These are phyloP conservation scores for Phytophthora pini DNA, from an alignment of 352 stramenopile genomes.

Conservation along the genomic window DNA sequence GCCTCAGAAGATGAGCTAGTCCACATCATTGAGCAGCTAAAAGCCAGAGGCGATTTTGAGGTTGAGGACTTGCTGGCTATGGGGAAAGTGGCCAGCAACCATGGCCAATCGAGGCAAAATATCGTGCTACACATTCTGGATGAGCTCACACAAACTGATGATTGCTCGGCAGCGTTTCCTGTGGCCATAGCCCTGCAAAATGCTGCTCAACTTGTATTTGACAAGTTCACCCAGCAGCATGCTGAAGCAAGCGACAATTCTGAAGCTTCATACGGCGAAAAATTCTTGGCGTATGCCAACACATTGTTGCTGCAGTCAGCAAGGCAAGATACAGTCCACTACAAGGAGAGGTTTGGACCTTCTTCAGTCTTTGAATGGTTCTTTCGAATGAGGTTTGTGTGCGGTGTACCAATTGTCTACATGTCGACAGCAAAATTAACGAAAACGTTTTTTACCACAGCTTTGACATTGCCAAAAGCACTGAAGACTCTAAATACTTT, in stretches of 20 bases:
- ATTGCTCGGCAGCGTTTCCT: slow-evolving; percentile 27
- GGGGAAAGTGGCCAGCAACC: slow-evolving; percentile 47
- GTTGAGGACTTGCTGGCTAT: slow-evolving; percentile 64
- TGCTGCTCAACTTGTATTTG: slow-evolving; percentile 66
- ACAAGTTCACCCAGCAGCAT: slow-evolving; percentile 28
- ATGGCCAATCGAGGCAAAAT: slow-evolving; percentile 38
- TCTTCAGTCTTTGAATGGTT: slow-evolving; percentile 78
- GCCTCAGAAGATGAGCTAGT: slow-evolving; percentile 19
- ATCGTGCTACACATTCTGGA: slow-evolving; percentile 61
- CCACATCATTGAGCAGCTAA: slow-evolving; percentile 45
- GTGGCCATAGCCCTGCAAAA: slow-evolving; percentile 65
- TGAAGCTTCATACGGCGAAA: slow-evolving; percentile 33
- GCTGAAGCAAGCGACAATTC: slow-evolving; percentile 4
- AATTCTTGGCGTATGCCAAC: slow-evolving; percentile 51
- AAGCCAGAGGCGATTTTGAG: slow-evolving; percentile 67
- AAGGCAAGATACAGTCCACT: slow-evolving; percentile 4
- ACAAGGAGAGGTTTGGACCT: slow-evolving; percentile 33
- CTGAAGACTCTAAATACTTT: slow-evolving; percentile 57
- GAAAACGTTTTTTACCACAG: slow-evolving; percentile 28
- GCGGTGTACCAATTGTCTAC: neutral
- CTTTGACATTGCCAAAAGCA: slow-evolving; percentile 75
- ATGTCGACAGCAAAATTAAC: slow-evolving; percentile 4
- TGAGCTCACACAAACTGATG: slow-evolving; percentile 38
- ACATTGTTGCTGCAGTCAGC: slow-evolving; percentile 45
- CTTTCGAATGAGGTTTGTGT: slow-evolving; percentile 69